A percentile compares a stretch with the other conserved stretches of the same genome.
Conservation (phyloP, 495 filamentous ascomycete genomes). For the Neurospora tetraspora region DNA sequence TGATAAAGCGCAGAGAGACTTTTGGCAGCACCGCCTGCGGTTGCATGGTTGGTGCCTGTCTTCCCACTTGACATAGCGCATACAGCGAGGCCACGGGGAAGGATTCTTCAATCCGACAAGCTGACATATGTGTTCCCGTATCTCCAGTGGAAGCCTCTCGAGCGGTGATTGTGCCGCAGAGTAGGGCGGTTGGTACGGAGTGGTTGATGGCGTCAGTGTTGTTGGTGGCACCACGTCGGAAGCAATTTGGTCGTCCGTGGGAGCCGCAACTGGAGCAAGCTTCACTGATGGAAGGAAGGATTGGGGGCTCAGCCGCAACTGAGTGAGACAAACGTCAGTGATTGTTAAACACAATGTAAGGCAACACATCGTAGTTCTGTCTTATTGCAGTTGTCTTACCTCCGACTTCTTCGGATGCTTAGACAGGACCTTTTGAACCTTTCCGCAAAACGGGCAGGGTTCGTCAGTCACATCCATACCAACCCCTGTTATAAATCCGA, state of each 20-base stretch:
- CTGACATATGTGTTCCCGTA: neutral
- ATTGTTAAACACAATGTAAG: neutral
- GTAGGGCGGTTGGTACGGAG: neutral
- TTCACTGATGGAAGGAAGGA: neutral
- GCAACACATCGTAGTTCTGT: neutral
- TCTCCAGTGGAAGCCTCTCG: neutral
- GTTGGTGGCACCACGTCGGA: neutral
- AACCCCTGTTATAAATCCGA: neutral
- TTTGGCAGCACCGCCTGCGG: neutral
- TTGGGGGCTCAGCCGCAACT: neutral
- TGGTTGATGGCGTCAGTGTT: neutral
- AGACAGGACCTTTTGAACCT: neutral
- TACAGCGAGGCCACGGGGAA: neutral
- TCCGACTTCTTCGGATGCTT: neutral
- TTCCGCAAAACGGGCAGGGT: neutral
- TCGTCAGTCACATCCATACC: neutral
- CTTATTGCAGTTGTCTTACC: neutral
- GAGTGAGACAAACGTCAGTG: neutral
- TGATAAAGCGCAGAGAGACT: neutral
- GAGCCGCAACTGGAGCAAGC: neutral
- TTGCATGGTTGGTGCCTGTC: neutral
- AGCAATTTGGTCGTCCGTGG: neutral
- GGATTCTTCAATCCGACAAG: neutral
- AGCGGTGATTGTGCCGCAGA: neutral
- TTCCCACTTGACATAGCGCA: neutral